phyloP scores from a whole-genome alignment of 2,329 filamentous ascomycete species.

The Cladophialophora carrionii region DNA sequence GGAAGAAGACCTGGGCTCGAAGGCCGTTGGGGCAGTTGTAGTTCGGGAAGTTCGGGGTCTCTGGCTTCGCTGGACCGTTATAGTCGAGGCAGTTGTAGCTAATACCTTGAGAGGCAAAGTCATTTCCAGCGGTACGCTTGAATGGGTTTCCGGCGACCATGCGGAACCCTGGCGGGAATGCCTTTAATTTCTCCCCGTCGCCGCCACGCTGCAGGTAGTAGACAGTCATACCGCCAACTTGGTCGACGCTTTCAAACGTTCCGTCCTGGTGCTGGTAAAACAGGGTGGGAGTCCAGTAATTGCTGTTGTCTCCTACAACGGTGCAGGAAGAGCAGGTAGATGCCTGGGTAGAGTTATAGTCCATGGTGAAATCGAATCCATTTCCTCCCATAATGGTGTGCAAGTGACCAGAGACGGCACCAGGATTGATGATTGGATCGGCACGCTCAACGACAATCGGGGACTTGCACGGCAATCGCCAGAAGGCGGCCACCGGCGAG shows the following conservation, averaged over 20 bases:
- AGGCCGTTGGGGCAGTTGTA: conserved; percentile 65
- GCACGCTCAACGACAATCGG: conserved; percentile 42
- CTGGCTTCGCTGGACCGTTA: conserved; percentile 46
- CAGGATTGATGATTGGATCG: conserved; percentile 71
- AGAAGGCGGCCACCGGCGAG: conserved; percentile 38
- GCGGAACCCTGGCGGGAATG: conserved; percentile 72
- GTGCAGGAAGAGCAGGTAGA: conserved; percentile 73
- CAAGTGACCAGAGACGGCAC: conserved; percentile 62
- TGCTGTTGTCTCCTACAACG: conserved; percentile 69
- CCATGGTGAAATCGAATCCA: conserved; percentile 64
- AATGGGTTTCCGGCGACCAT: conserved; percentile 70
- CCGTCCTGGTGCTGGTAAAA: conserved; percentile 69
- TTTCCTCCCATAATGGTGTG: conserved; percentile 73
- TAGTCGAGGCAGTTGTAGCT: conserved; percentile 59
- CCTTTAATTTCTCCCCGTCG: conserved; percentile 66
- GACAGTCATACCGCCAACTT: conserved; percentile 61
- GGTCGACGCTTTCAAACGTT: conserved; percentile 66
- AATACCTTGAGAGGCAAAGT: conserved; percentile 60
- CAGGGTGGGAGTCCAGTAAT: conserved; percentile 76
- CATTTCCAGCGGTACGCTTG: conserved; percentile 61
- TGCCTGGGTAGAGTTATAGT: conserved; percentile 43
- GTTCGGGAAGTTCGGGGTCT: conserved; percentile 68
- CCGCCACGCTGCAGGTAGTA: conserved; percentile 58
- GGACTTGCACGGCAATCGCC: conserved; percentile 39
- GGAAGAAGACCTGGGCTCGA: conserved; percentile 46